These are phyloP conservation scores for Limtongia smithiae DNA, from an alignment of 805 yeast species.

Conservation along the genomic window DNA sequence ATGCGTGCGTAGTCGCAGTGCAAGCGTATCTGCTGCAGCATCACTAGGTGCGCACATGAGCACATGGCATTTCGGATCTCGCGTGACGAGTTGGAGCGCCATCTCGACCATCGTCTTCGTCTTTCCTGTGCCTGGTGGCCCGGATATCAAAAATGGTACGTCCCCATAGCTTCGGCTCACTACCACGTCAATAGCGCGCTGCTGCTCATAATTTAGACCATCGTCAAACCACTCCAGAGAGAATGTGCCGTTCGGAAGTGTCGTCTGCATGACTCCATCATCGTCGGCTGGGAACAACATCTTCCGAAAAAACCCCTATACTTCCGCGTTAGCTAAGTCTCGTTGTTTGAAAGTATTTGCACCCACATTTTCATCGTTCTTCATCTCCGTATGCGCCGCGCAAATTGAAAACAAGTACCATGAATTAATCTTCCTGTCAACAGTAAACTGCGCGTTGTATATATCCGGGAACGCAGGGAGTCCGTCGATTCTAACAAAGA, in stretches of 20 bases:
- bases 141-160: constrained; percentile 25
- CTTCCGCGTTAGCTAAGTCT: background rate
- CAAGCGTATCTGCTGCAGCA: constrained; percentile 27
- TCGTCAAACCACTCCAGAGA: constrained; percentile 19
- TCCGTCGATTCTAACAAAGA: constrained; percentile 18
- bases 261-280: constrained; percentile 15
- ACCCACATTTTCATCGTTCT: background rate
- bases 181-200: constrained; percentile 20
- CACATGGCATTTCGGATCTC: constrained; percentile 4
- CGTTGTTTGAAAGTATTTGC: background rate
- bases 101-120: constrained; percentile 27
- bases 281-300: constrained; percentile 17
- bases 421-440: constrained; percentile 3
- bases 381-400: constrained; percentile 4
- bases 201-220: constrained; percentile 23
- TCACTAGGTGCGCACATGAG: constrained; percentile 27
- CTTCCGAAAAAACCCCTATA: constrained; percentile 17
- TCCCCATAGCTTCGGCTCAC: constrained; percentile 17
- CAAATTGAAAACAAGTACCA: constrained; percentile 7
- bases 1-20: constrained; percentile 15
- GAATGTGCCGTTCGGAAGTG: constrained; percentile 14
- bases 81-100: constrained; percentile 19
- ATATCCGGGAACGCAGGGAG: constrained; percentile 6
- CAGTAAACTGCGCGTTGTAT: constrained; percentile 18
- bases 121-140: constrained; percentile 28